phyloP scores from a whole-genome alignment of 176 grass and related monocot genomes.

The Otatea glauca region DNA sequence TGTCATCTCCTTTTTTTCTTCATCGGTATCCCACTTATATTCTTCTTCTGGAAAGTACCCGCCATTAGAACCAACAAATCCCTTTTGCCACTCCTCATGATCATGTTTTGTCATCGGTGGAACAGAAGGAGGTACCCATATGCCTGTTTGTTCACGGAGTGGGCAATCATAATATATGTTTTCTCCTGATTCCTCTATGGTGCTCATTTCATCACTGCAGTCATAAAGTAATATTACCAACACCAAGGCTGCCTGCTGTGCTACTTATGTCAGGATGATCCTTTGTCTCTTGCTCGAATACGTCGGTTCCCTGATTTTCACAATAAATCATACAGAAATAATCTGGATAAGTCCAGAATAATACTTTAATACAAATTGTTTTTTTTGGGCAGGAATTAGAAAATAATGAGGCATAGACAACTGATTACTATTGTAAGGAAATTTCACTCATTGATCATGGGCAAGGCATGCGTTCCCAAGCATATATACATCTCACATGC shows the following conservation, averaged over 20 bases:
- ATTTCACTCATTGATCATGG: not conserved
- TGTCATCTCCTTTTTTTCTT: constrained; percentile 68
- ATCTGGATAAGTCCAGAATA: not conserved
- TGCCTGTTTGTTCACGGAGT: constrained; percentile 68
- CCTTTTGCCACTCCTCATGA: constrained; percentile 65
- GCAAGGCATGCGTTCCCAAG: not conserved
- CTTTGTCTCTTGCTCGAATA: constrained; percentile 3
- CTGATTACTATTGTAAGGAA: not conserved
- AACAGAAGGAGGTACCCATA: constrained; percentile 87
- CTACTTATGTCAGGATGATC: constrained; percentile 10
- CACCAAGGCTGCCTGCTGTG: constrained; percentile 13
- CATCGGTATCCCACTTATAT: constrained; percentile 68
- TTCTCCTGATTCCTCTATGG: constrained; percentile 40
- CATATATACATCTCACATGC: not conserved
- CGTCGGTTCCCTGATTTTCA: constrained; percentile 35
- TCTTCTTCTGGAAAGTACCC: constrained; percentile 70
- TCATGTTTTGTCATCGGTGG: constrained; percentile 73
- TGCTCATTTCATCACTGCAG: not conserved
- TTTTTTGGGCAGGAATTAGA: not conserved
- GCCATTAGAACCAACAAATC: constrained; percentile 63
- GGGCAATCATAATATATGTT: constrained; percentile 59
- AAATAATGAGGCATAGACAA: not conserved
- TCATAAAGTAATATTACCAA: constrained; percentile 27
- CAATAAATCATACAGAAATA: constrained; percentile 27
- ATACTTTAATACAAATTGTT: not conserved